These are phyloP conservation scores for Eimeria mitis DNA, from an alignment of 169 alveolate genomes.

Conservation along the genomic window DNA sequence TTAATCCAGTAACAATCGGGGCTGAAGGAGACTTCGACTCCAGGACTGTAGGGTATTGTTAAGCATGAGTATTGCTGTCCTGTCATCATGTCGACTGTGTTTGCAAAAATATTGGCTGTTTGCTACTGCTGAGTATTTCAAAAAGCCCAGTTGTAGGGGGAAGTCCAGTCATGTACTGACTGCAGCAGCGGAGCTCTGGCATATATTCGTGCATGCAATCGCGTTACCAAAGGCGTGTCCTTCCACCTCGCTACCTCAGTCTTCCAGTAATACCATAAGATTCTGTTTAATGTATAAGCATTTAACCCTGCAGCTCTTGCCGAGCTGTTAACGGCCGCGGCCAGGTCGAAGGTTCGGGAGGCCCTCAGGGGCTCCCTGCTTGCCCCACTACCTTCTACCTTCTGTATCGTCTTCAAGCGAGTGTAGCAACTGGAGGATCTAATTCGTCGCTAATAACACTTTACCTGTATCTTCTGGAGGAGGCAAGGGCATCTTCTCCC, in stretches of 20 bases:
- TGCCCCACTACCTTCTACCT: slow-evolving; percentile 36
- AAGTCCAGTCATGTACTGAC: background rate
- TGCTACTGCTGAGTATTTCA: background rate
- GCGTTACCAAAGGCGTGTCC: background rate
- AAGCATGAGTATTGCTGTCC: no score
- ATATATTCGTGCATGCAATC: background rate
- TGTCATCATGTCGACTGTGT: background rate
- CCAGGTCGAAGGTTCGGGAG: background rate
- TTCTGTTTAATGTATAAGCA: background rate
- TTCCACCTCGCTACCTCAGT: background rate
- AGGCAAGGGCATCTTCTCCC: background rate
- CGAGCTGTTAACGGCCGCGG: background rate
- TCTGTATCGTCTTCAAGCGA: background rate
- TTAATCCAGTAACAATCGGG: background rate
- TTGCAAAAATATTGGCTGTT: background rate
- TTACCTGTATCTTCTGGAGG: background rate
- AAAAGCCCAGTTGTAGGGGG: background rate
- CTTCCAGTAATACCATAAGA: background rate
- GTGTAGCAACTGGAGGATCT: background rate
- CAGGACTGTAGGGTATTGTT: background rate
- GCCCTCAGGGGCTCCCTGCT: background rate
- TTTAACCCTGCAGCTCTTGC: background rate
- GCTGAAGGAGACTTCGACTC: background rate
- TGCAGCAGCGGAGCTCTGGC: background rate
- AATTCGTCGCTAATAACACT: background rate